These are phyloP conservation scores for Pistacia vera DNA, from an alignment of 345 rosid genomes.

Conservation along the genomic window DNA sequence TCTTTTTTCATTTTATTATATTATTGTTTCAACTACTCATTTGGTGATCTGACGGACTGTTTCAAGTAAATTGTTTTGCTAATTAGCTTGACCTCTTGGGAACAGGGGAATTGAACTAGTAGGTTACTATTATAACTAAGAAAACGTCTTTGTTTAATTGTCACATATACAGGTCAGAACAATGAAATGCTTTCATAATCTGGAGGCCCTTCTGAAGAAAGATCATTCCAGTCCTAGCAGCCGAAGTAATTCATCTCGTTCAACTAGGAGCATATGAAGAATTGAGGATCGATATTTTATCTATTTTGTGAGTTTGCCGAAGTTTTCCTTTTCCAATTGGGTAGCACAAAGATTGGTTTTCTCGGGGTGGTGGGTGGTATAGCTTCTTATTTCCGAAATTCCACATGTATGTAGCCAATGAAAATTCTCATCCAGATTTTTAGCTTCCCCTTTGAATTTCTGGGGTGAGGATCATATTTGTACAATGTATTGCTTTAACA, in stretches of 20 bases:
- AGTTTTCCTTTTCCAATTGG: not conserved
- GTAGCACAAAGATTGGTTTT: not conserved
- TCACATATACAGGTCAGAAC: constrained; percentile 56
- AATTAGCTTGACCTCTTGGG: not conserved
- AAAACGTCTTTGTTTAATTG: constrained; percentile 10
- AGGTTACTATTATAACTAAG: not conserved
- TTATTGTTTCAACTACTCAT: not conserved
- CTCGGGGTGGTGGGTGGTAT: not conserved
- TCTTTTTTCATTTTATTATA: too few relatives aligned
- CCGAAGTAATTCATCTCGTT: constrained; percentile 57
- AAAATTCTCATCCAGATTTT: not conserved
- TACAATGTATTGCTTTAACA: not conserved
- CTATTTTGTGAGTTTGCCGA: constrained; percentile 16
- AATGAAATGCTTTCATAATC: constrained; percentile 69
- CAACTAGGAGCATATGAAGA: constrained; percentile 37
- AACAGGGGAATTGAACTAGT: not conserved
- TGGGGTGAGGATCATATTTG: constrained; percentile 14
- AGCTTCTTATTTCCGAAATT: constrained; percentile 1
- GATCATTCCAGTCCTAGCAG: constrained; percentile 55
- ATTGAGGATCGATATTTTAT: not conserved
- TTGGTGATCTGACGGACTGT: not conserved
- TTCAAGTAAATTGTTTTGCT: not conserved
- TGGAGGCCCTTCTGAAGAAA: constrained; percentile 69
- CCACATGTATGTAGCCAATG: not conserved
- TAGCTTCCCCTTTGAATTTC: constrained; percentile 13